Percentiles rank a stretch among this genome's conserved stretches.
These are phyloP conservation scores for Cladorrhinum sp. DNA, from an alignment of 2,329 filamentous ascomycete species.

Conservation along the genomic window DNA sequence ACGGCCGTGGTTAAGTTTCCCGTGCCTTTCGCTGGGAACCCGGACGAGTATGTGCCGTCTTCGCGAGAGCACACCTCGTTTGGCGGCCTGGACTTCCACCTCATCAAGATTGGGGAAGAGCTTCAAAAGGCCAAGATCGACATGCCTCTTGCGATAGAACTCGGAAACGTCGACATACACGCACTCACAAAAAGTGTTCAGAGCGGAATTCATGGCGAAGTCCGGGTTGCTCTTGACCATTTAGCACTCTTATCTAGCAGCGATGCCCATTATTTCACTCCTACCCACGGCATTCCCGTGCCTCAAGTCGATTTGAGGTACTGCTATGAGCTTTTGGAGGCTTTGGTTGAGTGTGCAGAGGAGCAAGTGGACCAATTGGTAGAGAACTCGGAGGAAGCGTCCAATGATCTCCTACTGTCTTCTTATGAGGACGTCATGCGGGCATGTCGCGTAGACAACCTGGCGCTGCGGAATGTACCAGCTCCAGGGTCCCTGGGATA, in stretches of 20 bases:
- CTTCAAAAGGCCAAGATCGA: constrained; percentile 69
- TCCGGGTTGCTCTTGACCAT: constrained; percentile 85
- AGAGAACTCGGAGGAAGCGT: constrained; percentile 80
- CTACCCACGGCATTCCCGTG: constrained; percentile 57
- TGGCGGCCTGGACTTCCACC: constrained; percentile 69
- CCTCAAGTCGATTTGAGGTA: constrained; percentile 65
- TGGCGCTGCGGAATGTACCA: constrained; percentile 67
- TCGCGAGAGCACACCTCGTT: constrained; percentile 56
- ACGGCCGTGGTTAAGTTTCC: constrained; percentile 30
- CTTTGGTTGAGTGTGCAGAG: constrained; percentile 85
- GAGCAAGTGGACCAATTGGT: constrained; percentile 81
- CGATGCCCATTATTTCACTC: constrained; percentile 54
- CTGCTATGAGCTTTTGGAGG: constrained; percentile 86
- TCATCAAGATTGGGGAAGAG: constrained; percentile 63
- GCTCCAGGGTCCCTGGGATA: constrained; percentile 75
- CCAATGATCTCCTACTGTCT: constrained; percentile 77
- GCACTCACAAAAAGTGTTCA: constrained; percentile 87
- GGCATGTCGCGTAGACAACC: constrained; percentile 70
- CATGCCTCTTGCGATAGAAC: constrained; percentile 69
- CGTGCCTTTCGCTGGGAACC: constrained; percentile 40
- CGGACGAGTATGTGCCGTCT: constrained; percentile 55
- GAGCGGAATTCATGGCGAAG: constrained; percentile 83
- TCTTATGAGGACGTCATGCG: constrained; percentile 86
- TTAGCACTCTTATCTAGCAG: constrained; percentile 50
- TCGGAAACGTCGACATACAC: constrained; percentile 86